Evolutionary conservation across 352 stramenopile species (phyloP).

Genomic region (Thalassiosira allenii): DNA sequence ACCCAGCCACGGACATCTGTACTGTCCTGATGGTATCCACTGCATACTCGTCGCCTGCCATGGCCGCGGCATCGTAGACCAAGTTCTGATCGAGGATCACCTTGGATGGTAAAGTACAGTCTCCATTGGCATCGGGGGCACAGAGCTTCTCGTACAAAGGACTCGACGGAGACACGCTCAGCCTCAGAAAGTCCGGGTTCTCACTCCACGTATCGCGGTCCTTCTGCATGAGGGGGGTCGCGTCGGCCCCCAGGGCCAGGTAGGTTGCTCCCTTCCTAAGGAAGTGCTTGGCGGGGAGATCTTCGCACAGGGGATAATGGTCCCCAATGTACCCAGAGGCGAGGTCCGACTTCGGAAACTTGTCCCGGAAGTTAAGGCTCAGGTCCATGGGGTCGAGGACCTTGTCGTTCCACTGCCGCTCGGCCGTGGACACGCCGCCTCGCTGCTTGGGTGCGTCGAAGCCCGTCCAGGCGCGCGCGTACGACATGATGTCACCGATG

Average conservation of each 20-base stretch:
- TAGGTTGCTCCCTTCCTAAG: conserved; percentile 62
- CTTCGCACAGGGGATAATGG: conserved; percentile 54
- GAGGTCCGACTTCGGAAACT: conserved; percentile 60
- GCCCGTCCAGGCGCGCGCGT: conserved; percentile 28
- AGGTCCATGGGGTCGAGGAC: conserved; percentile 71
- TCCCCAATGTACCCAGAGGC: conserved; percentile 59
- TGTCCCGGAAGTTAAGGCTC: conserved; percentile 42
- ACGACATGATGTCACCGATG: conserved; percentile 28
- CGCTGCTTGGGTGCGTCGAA: background rate
- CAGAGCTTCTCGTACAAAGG: conserved; percentile 59
- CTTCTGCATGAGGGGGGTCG: conserved; percentile 16
- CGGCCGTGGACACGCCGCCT: background rate
- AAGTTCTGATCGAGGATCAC: conserved; percentile 66
- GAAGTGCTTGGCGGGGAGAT: conserved; percentile 56
- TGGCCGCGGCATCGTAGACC: conserved; percentile 28
- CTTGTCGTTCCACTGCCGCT: background rate
- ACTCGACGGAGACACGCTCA: conserved; percentile 16
- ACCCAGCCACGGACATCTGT: conserved; percentile 43
- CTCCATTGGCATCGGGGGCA: conserved; percentile 17
- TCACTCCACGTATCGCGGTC: background rate
- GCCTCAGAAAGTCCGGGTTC: background rate
- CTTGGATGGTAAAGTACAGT: conserved; percentile 56
- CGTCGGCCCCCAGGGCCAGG: conserved; percentile 30
- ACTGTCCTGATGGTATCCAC: conserved; percentile 70
- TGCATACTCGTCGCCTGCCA: conserved; percentile 53